Evolutionary conservation across 208 protist genomes (phyloP).

Genomic region (Acanthamoeba healyi): DNA sequence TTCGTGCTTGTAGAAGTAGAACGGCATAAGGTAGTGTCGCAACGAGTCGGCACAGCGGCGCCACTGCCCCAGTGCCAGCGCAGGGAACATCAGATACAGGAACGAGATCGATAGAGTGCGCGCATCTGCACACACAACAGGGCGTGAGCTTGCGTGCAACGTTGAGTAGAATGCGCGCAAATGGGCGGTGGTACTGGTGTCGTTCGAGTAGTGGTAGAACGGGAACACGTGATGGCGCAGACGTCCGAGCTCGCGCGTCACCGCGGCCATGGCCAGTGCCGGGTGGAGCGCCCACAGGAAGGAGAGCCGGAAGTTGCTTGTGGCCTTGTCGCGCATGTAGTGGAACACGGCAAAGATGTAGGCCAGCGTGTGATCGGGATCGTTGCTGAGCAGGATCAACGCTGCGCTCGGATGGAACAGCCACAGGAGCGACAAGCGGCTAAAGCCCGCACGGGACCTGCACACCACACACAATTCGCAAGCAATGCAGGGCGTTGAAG

Average conservation of each 20-base stretch:
- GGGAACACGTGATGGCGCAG: constrained; percentile 8
- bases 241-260: constrained; percentile 16
- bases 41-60: not conserved
- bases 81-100: constrained; percentile 1
- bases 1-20: constrained; percentile 28
- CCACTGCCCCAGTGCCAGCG: constrained; percentile 12
- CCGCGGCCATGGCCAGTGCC: not conserved
- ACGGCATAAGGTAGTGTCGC: constrained; percentile 26
- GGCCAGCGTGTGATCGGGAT: not conserved
- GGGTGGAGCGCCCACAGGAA: constrained; percentile 38
- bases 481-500: too few species aligned
- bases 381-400: constrained; percentile 1
- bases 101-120: not conserved
- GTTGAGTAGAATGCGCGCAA: too few species aligned
- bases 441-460: not conserved
- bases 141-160: not conserved
- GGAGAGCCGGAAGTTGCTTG: constrained; percentile 19
- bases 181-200: not conserved
- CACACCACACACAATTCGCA: too few species aligned
- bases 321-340: constrained; percentile 46
- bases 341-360: constrained; percentile 12
- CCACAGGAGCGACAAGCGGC: constrained; percentile 7
- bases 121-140: not conserved
- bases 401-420: constrained; percentile 6
- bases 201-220: constrained; percentile 5